These are phyloP conservation scores for Sugiyamaella grinbergsii DNA, from an alignment of 1,139 yeast species.

Conservation along the genomic window DNA sequence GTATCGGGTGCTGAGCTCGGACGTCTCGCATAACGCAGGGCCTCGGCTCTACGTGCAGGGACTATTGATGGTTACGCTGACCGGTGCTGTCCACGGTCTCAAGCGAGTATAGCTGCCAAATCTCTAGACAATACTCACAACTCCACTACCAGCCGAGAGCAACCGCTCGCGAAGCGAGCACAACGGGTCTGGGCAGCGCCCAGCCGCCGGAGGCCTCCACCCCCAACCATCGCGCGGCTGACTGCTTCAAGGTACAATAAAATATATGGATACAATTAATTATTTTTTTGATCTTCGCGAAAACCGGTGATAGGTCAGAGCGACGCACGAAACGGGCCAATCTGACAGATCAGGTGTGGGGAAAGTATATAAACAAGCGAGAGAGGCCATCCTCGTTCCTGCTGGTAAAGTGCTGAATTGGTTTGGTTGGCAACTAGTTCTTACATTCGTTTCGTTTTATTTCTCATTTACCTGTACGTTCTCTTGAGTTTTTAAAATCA, in stretches of 20 bases:
- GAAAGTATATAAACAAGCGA: background rate
- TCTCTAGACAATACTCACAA: too few relatives aligned
- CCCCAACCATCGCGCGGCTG: background rate
- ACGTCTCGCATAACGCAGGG: background rate
- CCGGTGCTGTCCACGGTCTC: too few relatives aligned
- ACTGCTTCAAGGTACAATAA: too few relatives aligned
- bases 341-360: background rate
- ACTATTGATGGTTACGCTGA: background rate
- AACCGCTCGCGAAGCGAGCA: background rate
- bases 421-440: background rate
- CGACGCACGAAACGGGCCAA: background rate
- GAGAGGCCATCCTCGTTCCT: background rate
- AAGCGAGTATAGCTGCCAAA: too few relatives aligned
- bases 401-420: background rate
- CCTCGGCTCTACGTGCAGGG: background rate
- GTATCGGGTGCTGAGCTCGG: background rate
- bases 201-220: too few relatives aligned
- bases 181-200: background rate
- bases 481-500: background rate
- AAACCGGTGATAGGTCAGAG: background rate
- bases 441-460: background rate
- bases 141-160: background rate
- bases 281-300: background rate
- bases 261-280: too few relatives aligned
- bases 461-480: background rate